phyloP scores from a whole-genome alignment of 2,329 filamentous ascomycete species.

The Claviceps spartinae region DNA sequence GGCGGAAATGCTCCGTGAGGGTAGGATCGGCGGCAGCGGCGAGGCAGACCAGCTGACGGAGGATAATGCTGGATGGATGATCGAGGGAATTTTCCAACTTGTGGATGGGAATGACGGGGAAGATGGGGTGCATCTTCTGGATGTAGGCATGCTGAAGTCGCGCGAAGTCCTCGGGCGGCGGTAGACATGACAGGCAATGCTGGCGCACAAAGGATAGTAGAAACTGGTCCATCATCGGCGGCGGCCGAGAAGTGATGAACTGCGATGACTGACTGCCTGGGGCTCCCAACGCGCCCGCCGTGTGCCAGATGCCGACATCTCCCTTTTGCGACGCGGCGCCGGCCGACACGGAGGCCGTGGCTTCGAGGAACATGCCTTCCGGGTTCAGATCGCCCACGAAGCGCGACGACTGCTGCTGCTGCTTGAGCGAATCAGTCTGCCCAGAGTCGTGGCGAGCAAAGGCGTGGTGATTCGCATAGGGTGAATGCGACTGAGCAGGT shows the following conservation, averaged over 20 bases:
- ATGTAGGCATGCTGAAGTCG: conserved; percentile 33
- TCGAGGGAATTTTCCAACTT: conserved; percentile 17
- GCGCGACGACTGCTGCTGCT: conserved; percentile 22
- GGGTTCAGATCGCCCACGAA: conserved; percentile 48
- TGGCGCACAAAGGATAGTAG: conserved; percentile 29
- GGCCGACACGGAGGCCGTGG: conserved; percentile 24
- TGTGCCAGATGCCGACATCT: conserved; percentile 43
- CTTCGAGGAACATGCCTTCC: conserved; percentile 45
- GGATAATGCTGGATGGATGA: conserved; percentile 27
- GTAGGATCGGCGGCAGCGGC: conserved; percentile 38
- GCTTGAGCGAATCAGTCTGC: conserved; percentile 1
- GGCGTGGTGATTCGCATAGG: background rate
- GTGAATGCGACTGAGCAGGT: background rate
- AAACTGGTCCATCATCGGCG: conserved; percentile 26
- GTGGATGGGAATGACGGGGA: conserved; percentile 33
- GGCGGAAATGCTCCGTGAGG: conserved; percentile 29
- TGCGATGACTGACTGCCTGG: conserved; percentile 18
- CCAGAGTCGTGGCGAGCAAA: background rate
- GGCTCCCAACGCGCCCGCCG: conserved; percentile 15
- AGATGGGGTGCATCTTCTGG: conserved; percentile 40
- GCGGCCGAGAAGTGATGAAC: conserved; percentile 24
- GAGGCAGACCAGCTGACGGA: conserved; percentile 41
- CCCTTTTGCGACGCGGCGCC: conserved; percentile 30
- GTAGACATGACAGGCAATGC: conserved; percentile 33
- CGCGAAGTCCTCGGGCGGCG: conserved; percentile 31